phyloP scores from a whole-genome alignment of 192 early-diverging fungal species.

The Hyaloraphidium curvatum region DNA sequence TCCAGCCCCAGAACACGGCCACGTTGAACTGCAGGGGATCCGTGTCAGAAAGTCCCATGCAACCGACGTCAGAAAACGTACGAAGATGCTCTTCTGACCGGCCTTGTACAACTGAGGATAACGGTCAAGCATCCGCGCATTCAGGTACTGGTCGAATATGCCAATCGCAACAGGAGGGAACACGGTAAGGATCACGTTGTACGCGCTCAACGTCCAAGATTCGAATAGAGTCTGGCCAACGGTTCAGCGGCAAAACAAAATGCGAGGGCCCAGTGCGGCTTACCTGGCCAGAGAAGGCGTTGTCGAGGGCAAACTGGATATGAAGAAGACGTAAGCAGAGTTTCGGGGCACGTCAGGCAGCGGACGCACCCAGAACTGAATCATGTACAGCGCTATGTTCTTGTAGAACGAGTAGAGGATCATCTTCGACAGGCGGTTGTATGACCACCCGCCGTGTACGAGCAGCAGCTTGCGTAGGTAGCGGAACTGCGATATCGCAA shows the following conservation, averaged over 20 bases:
- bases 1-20: slow-evolving; percentile 6
- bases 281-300: slow-evolving; percentile 77
- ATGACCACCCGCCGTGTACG: slow-evolving; percentile 95
- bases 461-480: slow-evolving; percentile 86
- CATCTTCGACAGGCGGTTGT: slow-evolving; percentile 83
- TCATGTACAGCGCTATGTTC: slow-evolving; percentile 94
- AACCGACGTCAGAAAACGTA: neutral
- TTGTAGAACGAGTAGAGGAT: slow-evolving; percentile 98
- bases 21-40: slow-evolving; percentile 4
- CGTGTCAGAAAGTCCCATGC: neutral
- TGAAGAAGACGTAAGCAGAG: neutral
- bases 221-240: slow-evolving; percentile 73
- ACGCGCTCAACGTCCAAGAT: slow-evolving; percentile 90
- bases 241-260: slow-evolving; percentile 2
- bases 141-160: slow-evolving; percentile 92
- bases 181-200: slow-evolving; percentile 87
- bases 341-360: neutral
- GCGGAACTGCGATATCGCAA: slow-evolving; percentile 95
- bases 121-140: slow-evolving; percentile 78
- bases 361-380: slow-evolving; percentile 69
- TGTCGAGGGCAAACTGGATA: slow-evolving; percentile 46
- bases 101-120: slow-evolving; percentile 90
- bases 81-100: slow-evolving; percentile 3
- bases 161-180: slow-evolving; percentile 89
- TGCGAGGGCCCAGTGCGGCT: neutral